phyloP scores from a whole-genome alignment of 345 rosid genomes.

The Jatropha curcas region DNA sequence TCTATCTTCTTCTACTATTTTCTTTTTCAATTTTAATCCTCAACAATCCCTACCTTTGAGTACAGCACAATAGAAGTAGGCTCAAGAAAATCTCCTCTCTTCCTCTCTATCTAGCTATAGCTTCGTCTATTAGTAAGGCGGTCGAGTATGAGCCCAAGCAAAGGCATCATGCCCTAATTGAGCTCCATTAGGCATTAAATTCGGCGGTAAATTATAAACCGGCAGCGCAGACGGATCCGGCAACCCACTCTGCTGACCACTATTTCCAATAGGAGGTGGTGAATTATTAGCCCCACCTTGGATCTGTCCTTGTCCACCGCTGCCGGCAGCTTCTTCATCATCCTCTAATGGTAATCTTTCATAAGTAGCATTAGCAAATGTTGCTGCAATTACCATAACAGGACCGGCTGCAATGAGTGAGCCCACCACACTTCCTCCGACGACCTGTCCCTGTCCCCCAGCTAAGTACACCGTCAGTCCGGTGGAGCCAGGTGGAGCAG shows the following conservation, averaged over 20 bases:
- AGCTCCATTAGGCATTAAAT: slow-evolving; percentile 64
- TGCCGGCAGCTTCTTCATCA: slow-evolving; percentile 46
- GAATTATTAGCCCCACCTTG: slow-evolving; percentile 43
- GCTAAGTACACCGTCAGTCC: slow-evolving; percentile 77
- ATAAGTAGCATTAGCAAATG: slow-evolving; percentile 80
- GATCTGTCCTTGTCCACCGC: slow-evolving; percentile 44
- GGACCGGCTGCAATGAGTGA: slow-evolving; percentile 71
- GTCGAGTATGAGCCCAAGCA: slow-evolving; percentile 58
- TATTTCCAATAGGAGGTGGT: slow-evolving; percentile 48
- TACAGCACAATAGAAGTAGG: not conserved
- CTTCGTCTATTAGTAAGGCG: slow-evolving; percentile 38
- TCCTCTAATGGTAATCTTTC: slow-evolving; percentile 79
- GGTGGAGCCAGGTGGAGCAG: slow-evolving; percentile 84
- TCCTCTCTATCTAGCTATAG: slow-evolving; percentile 1
- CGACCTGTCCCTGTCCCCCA: slow-evolving; percentile 77
- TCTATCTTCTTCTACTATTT: slow-evolving; percentile 10
- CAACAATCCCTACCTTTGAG: slow-evolving; percentile 8
- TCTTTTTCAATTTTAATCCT: not conserved
- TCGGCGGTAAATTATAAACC: slow-evolving; percentile 60
- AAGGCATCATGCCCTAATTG: slow-evolving; percentile 75
- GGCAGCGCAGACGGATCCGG: slow-evolving; percentile 54
- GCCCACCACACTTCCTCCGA: slow-evolving; percentile 81
- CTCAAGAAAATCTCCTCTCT: not conserved
- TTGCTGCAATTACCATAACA: slow-evolving; percentile 81
- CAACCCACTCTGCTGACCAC: slow-evolving; percentile 39